These are phyloP conservation scores for Colletotrichum sp. DNA, from an alignment of 2,329 filamentous ascomycete species.

Conservation along the genomic window DNA sequence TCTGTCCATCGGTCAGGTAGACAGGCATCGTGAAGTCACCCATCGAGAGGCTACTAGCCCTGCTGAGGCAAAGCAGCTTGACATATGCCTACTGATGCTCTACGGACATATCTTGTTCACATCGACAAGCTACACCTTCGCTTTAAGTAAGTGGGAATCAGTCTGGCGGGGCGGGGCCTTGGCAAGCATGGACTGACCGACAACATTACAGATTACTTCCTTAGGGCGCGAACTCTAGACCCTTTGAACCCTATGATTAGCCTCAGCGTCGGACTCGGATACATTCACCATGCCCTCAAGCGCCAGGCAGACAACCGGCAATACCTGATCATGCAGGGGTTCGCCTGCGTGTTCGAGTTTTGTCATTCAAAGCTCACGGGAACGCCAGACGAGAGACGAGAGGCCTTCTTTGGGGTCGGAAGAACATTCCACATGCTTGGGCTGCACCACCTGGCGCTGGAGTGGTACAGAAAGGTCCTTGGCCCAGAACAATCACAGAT, in stretches of 20 bases:
- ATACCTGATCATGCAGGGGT: constrained; percentile 83
- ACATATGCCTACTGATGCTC: constrained; percentile 82
- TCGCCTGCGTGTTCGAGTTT: constrained; percentile 81
- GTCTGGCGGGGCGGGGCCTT: background rate
- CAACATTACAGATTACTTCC: constrained; percentile 71
- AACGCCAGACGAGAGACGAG: constrained; percentile 59
- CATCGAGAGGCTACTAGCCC: constrained; percentile 33
- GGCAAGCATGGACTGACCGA: background rate
- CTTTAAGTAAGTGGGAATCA: constrained; percentile 65
- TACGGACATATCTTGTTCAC: constrained; percentile 91
- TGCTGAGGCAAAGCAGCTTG: constrained; percentile 52
- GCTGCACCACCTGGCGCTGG: constrained; percentile 23
- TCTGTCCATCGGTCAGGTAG: background rate
- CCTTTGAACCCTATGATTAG: constrained; percentile 80
- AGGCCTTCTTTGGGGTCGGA: constrained; percentile 83
- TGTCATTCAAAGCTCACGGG: constrained; percentile 59
- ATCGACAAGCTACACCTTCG: constrained; percentile 81
- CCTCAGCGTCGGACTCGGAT: constrained; percentile 81
- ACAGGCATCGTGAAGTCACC: constrained; percentile 31
- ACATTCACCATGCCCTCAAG: constrained; percentile 89
- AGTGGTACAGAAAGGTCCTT: constrained; percentile 18
- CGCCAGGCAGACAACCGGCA: constrained; percentile 90
- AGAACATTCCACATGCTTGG: constrained; percentile 68
- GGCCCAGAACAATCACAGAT: background rate
- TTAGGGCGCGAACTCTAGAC: constrained; percentile 76